phyloP scores from a whole-genome alignment of 139 green algal species.

The Picochlorum sp. region DNA sequence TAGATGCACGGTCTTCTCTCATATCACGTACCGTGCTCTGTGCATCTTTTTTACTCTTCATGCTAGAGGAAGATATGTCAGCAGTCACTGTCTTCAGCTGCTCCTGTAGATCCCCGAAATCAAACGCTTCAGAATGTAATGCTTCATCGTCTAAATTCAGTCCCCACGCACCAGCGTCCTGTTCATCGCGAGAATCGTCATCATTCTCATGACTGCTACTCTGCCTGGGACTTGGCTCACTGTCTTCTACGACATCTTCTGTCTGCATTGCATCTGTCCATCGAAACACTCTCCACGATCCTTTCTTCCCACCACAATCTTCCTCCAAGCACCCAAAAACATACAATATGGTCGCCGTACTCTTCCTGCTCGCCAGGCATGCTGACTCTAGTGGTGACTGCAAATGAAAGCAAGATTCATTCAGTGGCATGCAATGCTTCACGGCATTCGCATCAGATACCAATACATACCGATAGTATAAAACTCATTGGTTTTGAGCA shows the following conservation, averaged over 20 bases:
- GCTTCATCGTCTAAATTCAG: neutral
- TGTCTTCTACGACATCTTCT: neutral
- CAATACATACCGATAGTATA: neutral
- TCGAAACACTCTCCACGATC: conserved; percentile 41
- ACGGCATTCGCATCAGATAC: neutral
- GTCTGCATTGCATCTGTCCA: conserved; percentile 3
- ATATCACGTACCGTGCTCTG: no score
- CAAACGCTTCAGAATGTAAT: conserved; percentile 28
- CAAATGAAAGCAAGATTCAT: neutral
- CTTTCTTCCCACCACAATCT: conserved; percentile 30
- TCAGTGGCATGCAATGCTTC: neutral
- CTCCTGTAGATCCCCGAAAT: no score
- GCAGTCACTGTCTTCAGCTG: no score
- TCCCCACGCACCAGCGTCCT: no score
- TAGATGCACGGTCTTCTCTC: no score
- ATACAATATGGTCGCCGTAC: conserved; percentile 16
- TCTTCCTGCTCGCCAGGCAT: no score
- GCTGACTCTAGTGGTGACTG: neutral
- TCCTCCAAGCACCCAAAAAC: conserved; percentile 33
- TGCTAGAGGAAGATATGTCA: no score
- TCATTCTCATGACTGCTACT: neutral
- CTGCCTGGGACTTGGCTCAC: neutral
- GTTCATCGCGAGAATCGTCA: no score
- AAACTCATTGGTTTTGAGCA: neutral
- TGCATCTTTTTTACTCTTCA: no score